These are phyloP conservation scores for Fusarium mangiferae DNA, from an alignment of 2,329 filamentous ascomycete species.

Conservation along the genomic window DNA sequence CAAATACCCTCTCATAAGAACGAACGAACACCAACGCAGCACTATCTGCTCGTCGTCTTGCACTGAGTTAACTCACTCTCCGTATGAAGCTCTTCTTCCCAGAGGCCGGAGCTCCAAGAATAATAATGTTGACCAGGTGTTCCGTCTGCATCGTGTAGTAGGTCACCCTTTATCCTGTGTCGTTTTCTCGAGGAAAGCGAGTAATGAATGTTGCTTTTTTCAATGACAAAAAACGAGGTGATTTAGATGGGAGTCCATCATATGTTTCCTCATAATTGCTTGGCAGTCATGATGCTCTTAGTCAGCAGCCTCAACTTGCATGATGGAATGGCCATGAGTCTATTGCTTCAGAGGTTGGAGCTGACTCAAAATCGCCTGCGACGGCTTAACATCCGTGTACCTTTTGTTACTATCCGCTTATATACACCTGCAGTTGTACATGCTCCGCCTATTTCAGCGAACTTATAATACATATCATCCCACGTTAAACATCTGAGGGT, in stretches of 20 bases:
- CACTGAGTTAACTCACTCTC: conserved; percentile 25
- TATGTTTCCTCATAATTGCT: conserved; percentile 12
- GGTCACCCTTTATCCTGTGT: neutral
- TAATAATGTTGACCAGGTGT: conserved; percentile 27
- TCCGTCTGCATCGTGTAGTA: conserved; percentile 7
- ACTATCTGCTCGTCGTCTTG: neutral
- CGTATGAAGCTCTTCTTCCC: conserved; percentile 37
- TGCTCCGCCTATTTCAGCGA: conserved; percentile 33
- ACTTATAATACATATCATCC: conserved; percentile 42
- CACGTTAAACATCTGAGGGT: neutral
- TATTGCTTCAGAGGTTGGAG: neutral
- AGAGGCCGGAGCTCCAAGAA: conserved; percentile 24
- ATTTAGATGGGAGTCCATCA: conserved; percentile 1
- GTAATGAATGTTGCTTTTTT: neutral
- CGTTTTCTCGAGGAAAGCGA: neutral
- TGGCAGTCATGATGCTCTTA: conserved; percentile 31
- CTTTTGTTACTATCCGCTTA: conserved; percentile 32
- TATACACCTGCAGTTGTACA: conserved; percentile 45
- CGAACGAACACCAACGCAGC: neutral
- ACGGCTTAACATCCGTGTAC: conserved; percentile 36
- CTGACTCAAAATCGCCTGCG: neutral
- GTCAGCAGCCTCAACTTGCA: conserved; percentile 22
- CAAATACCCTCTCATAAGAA: neutral
- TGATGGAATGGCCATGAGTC: conserved; percentile 9
- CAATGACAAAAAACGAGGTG: neutral